Base-by-base conservation (phyloP, 371 early-diverging fungal genomes). In the Mucor saturninus region DNA sequence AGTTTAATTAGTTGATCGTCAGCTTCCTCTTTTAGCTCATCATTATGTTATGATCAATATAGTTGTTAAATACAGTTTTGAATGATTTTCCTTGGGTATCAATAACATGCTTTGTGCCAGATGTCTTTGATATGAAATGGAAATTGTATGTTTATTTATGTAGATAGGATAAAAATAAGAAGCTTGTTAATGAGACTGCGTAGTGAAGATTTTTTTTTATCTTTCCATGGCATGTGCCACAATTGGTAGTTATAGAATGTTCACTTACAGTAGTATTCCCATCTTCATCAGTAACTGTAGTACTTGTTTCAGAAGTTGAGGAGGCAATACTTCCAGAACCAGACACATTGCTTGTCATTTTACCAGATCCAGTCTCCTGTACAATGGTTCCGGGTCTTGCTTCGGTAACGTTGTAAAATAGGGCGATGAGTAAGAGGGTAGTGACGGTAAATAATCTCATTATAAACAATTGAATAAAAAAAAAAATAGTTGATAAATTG, bases 291-390 rank as follows among this genome's bases (percentile, higher is more conserved):
- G 48, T 61, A 10, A 46, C 26, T 21, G 53, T 43, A 9, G 54
- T 54, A 14, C 45, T 54, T 2, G 62, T 54, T 11, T 53, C 32
- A 26, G 45, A 37, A 8, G 15, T 35, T 13, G 62, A 53, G 14
- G 45, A 32, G 8, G 54, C 62, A 15, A 54, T 61, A 11, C 48
- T 42, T 46, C 62, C 62, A 14, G 54, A n/a, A n/a, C 62, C 62
- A 54, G 48, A 31, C 7, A 61, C 55, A 10, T 61, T 4, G 30
- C 54, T 61, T 9, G 29, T 51, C n/a, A 38, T 39, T 14, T 14
- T 13, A 42, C 43, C 43, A 14, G 59, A 48, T 0, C 59, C 28
- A 15, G 5, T 39, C 8, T 51, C 21, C 40, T 59, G 59, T 28
- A 39, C 26, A 4, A 59, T 28, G n/a, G 59, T 15, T 21, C 29